Evolutionary conservation across 495 filamentous ascomycete genomes (phyloP), one percentile per base, ranked within the genome.

Genomic region (Xylaria palmicola): DNA sequence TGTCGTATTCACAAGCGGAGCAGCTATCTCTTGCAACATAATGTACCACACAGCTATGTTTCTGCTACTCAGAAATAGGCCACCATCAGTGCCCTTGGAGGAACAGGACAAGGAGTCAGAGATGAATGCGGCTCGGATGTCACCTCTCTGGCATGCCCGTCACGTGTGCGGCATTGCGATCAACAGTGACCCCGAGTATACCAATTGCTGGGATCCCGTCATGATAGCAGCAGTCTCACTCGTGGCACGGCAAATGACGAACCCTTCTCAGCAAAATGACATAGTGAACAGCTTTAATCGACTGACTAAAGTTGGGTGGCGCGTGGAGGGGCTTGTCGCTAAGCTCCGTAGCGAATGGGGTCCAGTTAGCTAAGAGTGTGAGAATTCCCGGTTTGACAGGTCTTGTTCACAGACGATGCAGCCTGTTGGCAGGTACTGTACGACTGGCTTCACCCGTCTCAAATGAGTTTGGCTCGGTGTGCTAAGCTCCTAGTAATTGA

Each of bases 41-140:
- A 52, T 80, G 0, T 79, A 79, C 50, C 76, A 79, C 56, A 77
- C 75, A 3, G 75, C 75, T 13, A 76, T 75, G 72, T 57, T 78
- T 30, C 45, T 77, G 1, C 60, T 79, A n/a, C 59, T 79, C 7
- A 69, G 71, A 44, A 73, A 64, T 49, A 75, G 68, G 22, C 74
- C 76, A 15, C 74, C 51, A 12, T 49, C 15, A 27, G 27, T 17
- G 43, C 27, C 59, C n/a, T 19, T 62, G 9, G 15, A 43, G 12
- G 59, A 55, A 51, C 39, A 40, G 40, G n/a, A 34, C 6, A 40
- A 27, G 43, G 20, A 19, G 4, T 7, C 27, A 0, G 45, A 13
- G 9, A 19, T 41, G 7, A 41, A 64, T 7, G 26, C 15, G 10
- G 17, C 24, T 12, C 57, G 56, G 26, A 57, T 41, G 47, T 62